Evolutionary conservation across 768 basidiomycete species (phyloP), one percentile per base, ranked within the genome.

Genomic region (Coprinopsis sp.): DNA sequence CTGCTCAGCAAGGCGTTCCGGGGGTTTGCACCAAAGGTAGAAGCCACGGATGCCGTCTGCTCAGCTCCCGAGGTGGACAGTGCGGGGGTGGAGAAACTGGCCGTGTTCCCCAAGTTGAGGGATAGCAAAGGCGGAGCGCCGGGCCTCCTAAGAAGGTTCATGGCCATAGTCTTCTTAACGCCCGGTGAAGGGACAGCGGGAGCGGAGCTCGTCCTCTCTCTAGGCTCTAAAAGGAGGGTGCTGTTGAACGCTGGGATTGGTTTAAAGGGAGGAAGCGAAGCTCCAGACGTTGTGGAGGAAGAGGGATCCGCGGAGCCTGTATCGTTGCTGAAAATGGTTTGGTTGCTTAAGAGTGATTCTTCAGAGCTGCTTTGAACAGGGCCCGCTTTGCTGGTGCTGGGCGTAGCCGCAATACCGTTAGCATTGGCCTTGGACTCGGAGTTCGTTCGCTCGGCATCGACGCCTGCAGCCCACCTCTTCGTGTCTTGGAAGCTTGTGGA

Each of bases 381-480:
- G 38, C 38, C 23, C 10, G 7, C 12, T 8, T 10, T 39, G 19
- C 6, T 21, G 25, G 38, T 39, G 38, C 7, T 39, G 38, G 25
- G 19, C 18, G 11, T n/a, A n/a, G n/a, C n/a, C n/a, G n/a, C n/a
- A n/a, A n/a, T n/a, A n/a, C n/a, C n/a, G n/a, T n/a, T n/a, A n/a
- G n/a, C n/a, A 30, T 30, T 29, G 40, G 40, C n/a, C n/a, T n/a
- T n/a, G n/a, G n/a, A n/a, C n/a, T 13, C 36, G 10, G 23, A 11
- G n/a, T 31, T 16, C 31, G 31, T 16, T 21, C 36, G 11, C n/a
- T 48, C 29, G 6, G 24, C 47, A 18, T 33, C 39, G 13, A 48
- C 47, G 41, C 65, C 65, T 52, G 77, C 70, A 12, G 68, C 76
- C 77, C 77, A 78, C 46, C 67, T 64, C 43, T 66, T 64, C 13